Percentiles rank a stretch among this genome's conserved stretches.
phyloP scores from a whole-genome alignment of 192 early-diverging fungal genomes.

The Phycomyces nitens region DNA sequence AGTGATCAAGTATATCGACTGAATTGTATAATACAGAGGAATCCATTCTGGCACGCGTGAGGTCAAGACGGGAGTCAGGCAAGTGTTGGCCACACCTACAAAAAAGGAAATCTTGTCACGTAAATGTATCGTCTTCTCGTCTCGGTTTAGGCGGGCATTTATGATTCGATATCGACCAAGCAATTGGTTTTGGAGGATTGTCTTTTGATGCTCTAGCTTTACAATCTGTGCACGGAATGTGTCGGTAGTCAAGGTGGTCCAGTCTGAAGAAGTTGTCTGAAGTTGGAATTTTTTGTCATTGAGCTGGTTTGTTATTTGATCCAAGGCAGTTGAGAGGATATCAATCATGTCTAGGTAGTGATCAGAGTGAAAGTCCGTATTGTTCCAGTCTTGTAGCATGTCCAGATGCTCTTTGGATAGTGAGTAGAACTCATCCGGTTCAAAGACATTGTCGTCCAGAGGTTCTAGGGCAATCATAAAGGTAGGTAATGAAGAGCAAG shows the following conservation, averaged over 20 bases:
- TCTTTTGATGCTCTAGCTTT: conserved; percentile 17
- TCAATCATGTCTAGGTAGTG: conserved; percentile 35
- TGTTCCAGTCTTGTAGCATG: conserved; percentile 10
- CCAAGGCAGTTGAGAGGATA: conserved; percentile 26
- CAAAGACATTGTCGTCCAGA: too few species aligned
- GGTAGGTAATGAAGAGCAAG: too few species aligned
- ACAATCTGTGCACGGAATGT: conserved; percentile 13
- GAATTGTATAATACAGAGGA: conserved; percentile 51
- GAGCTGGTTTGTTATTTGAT: conserved; percentile 30
- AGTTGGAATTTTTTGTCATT: conserved; percentile 19
- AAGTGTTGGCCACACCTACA: conserved; percentile 58
- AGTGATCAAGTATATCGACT: conserved; percentile 37
- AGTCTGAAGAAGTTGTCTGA: conserved; percentile 18
- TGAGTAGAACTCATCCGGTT: too few species aligned
- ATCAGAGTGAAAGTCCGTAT: conserved; percentile 14
- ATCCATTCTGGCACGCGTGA: conserved; percentile 50
- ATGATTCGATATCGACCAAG: conserved; percentile 18
- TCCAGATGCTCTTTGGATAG: conserved; percentile 3
- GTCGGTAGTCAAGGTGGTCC: conserved; percentile 24
- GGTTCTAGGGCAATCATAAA: too few species aligned
- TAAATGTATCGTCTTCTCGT: conserved; percentile 40
- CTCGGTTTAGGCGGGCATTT: conserved; percentile 17
- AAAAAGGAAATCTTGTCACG: conserved; percentile 65
- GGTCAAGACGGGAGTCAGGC: conserved; percentile 49
- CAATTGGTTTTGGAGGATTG: conserved; percentile 15